Conservation (phyloP, 202 grass and related monocot genomes). For the Setaria viridis region DNA sequence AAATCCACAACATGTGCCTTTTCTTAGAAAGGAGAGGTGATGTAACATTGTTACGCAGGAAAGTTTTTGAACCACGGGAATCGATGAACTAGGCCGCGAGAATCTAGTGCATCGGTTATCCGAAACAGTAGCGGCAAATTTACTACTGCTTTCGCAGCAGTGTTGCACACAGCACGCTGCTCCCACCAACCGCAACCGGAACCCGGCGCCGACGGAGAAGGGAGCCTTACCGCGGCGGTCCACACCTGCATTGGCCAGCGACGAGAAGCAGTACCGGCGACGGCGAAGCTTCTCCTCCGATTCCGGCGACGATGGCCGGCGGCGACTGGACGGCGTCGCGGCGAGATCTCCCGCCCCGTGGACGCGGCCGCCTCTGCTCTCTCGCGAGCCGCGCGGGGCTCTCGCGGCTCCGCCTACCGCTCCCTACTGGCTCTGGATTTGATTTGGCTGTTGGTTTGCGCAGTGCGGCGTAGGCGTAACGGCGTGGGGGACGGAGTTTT, state of each 20-base stretch:
- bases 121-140: constrained; percentile 33
- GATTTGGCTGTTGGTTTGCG: constrained; percentile 41
- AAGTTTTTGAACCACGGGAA: constrained; percentile 36
- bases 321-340: not conserved
- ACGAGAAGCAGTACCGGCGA: not conserved
- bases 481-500: constrained; percentile 52
- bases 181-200: constrained; percentile 46
- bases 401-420: constrained; percentile 28
- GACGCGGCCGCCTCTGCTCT: not conserved
- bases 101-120: constrained; percentile 30
- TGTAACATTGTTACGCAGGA: not conserved
- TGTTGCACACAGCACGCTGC: not conserved
- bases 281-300: not conserved
- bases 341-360: constrained; percentile 41
- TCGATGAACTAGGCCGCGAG: constrained; percentile 31
- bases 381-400: constrained; percentile 24
- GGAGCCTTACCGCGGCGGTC: constrained; percentile 27
- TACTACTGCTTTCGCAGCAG: constrained; percentile 8
- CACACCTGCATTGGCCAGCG: constrained; percentile 40
- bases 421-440: constrained; percentile 36
- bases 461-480: constrained; percentile 46
- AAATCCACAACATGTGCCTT: constrained; percentile 34
- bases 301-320: not conserved
- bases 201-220: not conserved
- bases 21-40: constrained; percentile 39